Percentiles rank a stretch among this genome's conserved stretches.
Conservation (phyloP, 345 rosid species). For the Acer negundo region DNA sequence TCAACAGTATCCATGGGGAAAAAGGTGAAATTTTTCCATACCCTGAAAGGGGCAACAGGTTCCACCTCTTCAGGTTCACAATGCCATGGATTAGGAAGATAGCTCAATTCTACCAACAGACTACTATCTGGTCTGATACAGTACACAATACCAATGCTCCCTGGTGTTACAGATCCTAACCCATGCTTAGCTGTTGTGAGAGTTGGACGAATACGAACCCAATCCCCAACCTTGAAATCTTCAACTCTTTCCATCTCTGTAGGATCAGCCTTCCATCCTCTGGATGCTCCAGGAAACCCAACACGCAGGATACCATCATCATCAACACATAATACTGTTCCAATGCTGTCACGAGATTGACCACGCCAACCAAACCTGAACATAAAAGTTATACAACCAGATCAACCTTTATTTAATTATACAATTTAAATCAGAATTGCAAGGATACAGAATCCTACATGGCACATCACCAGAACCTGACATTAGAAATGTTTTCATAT, state of each 20-base stretch:
- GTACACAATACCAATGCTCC: constrained; percentile 94
- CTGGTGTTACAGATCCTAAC: constrained; percentile 88
- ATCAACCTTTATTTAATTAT: constrained; percentile 10
- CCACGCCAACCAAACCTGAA: constrained; percentile 94
- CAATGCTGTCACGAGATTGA: constrained; percentile 87
- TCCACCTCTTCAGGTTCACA: constrained; percentile 99
- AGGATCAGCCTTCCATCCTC: constrained; percentile 99
- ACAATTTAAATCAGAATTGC: constrained; percentile 11
- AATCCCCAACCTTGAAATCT: constrained; percentile 98
- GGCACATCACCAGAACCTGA: constrained; percentile 6
- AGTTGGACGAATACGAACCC: constrained; percentile 96
- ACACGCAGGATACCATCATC: constrained; percentile 99
- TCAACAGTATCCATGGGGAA: constrained; percentile 9
- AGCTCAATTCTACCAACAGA: constrained; percentile 83
- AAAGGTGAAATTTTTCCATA: constrained; percentile 30
- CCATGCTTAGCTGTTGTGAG: constrained; percentile 95
- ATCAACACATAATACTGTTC: constrained; percentile 95
- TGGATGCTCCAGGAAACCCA: constrained; percentile 99
- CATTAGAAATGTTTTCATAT: background rate
- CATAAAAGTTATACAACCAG: constrained; percentile 21
- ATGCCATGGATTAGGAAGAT: constrained; percentile 87
- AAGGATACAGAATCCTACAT: background rate
- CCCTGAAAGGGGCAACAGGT: constrained; percentile 86
- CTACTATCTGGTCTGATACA: constrained; percentile 97
- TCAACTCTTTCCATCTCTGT: constrained; percentile 99